These are phyloP conservation scores for Rhodotorula sp. DNA, from an alignment of 1,284 basidiomycete genomes.

Conservation along the genomic window DNA sequence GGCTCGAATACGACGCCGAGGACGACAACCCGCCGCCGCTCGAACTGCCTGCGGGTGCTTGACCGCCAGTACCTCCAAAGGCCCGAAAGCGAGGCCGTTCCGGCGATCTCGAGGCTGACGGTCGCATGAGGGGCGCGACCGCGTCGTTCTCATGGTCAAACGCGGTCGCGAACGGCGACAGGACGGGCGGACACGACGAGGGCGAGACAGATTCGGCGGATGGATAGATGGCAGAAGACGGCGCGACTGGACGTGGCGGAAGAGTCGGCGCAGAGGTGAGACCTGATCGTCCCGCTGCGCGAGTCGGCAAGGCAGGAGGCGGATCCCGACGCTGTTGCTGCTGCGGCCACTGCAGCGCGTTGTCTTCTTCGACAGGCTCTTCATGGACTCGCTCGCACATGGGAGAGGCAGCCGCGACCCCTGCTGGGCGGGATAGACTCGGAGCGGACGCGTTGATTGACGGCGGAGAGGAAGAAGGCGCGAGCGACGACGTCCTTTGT, in stretches of 20 bases:
- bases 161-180: constrained; percentile 7
- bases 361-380: too few relatives aligned
- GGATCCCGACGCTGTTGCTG: background rate
- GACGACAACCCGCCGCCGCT: background rate
- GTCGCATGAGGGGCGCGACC: background rate
- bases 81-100: constrained; percentile 1
- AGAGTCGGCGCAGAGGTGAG: background rate
- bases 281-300: background rate
- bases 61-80: background rate
- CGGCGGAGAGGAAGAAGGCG: background rate
- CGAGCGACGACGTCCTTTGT: background rate
- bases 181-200: constrained; percentile 10
- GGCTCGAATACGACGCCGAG: constrained; percentile 6
- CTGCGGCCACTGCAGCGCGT: too few relatives aligned
- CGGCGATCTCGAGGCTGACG: background rate
- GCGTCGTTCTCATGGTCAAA: background rate
- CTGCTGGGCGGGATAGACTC: background rate
- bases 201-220: background rate
- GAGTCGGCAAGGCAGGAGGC: constrained; percentile 10
- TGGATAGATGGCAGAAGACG: background rate
- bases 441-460: background rate
- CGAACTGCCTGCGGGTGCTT: background rate
- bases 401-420: background rate
- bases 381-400: too few relatives aligned
- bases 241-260: background rate